Conservation (phyloP, 129 eudicot genomes). For the Ambrosia artemisiifolia region DNA sequence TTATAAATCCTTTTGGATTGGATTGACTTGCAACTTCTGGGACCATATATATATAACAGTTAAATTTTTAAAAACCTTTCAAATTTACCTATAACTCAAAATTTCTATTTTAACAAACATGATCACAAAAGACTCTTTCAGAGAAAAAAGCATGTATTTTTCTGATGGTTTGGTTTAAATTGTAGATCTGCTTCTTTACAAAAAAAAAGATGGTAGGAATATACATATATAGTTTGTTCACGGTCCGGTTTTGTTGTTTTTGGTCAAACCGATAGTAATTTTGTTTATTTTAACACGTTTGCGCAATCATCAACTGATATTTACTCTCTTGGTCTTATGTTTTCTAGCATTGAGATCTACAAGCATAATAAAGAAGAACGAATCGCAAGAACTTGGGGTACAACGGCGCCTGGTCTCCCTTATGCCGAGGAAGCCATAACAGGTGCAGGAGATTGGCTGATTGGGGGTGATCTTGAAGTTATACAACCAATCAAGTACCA, state of each 20-base stretch:
- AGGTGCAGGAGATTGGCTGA: slow-evolving; percentile 82
- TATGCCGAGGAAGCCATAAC: slow-evolving; percentile 81
- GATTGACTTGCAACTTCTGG: too few species aligned
- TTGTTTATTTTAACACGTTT: background rate
- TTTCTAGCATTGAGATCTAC: slow-evolving; percentile 81
- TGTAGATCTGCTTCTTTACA: too few species aligned
- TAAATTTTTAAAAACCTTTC: too few species aligned
- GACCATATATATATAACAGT: too few species aligned
- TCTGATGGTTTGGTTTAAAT: too few species aligned
- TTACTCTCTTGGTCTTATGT: background rate
- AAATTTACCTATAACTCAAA: too few species aligned
- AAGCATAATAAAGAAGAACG: slow-evolving; percentile 97
- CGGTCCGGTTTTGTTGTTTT: background rate
- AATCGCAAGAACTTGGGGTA: slow-evolving; percentile 96
- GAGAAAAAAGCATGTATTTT: too few species aligned
- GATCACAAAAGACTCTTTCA: too few species aligned
- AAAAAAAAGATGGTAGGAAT: background rate
- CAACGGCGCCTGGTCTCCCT: slow-evolving; percentile 93
- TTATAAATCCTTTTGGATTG: too few species aligned
- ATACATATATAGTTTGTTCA: background rate
- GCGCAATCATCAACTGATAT: background rate
- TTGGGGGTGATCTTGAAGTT: slow-evolving; percentile 94
- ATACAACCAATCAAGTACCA: slow-evolving; percentile 75
- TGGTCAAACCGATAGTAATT: background rate
- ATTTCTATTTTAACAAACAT: too few species aligned